phyloP scores from a whole-genome alignment of 2,329 filamentous ascomycete species.

The Fusarium sp. region DNA sequence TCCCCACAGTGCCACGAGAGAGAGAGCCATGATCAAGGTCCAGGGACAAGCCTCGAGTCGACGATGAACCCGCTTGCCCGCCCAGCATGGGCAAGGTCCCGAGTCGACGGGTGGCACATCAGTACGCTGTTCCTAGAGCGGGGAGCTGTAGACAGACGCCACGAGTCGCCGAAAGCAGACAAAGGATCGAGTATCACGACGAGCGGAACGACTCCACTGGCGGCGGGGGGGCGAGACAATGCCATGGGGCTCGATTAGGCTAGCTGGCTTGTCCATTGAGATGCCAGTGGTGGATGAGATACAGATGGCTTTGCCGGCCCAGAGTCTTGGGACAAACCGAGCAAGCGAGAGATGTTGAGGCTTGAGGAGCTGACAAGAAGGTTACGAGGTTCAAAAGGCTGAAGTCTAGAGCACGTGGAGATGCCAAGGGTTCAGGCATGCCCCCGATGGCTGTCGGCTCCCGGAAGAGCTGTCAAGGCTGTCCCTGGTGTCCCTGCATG shows the following conservation, averaged over 20 bases:
- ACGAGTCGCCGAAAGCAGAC: conserved; percentile 18
- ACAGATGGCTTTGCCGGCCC: not conserved
- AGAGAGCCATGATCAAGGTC: not conserved
- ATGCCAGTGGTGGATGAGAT: not conserved
- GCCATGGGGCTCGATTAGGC: not conserved
- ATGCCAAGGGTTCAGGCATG: conserved; percentile 26
- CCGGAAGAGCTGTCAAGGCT: conserved; percentile 7
- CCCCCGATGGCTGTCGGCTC: conserved; percentile 26
- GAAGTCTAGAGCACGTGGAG: conserved; percentile 22
- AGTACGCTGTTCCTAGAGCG: conserved; percentile 12
- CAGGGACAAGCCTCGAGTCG: conserved; percentile 5
- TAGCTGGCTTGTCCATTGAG: not conserved
- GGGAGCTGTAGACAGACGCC: conserved; percentile 32
- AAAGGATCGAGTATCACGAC: not conserved
- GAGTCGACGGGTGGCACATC: not conserved
- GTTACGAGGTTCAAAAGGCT: not conserved
- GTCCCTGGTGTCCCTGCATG: conserved; percentile 13
- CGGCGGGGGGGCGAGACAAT: conserved; percentile 13
- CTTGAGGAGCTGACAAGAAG: conserved; percentile 11
- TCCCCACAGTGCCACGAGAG: conserved; percentile 20
- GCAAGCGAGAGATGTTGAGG: conserved; percentile 3
- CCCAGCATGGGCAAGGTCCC: not conserved
- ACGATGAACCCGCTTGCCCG: not conserved
- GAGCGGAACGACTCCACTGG: not conserved
- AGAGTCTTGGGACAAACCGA: not conserved